Evolutionary conservation across 1,284 basidiomycete species (phyloP).

Genomic region (Termitomyces sp.): DNA sequence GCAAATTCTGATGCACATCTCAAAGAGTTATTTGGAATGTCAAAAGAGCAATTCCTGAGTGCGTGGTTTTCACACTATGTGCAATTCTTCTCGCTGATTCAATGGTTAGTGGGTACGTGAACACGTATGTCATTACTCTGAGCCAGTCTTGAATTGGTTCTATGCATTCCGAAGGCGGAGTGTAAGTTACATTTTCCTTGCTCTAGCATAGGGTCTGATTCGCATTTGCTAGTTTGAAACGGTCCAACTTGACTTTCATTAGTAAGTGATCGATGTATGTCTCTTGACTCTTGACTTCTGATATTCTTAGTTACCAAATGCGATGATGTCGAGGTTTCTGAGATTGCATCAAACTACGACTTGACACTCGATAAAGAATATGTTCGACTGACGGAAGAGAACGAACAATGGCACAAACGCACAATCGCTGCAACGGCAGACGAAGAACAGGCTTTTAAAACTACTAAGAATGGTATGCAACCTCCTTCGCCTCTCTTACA

Average conservation of each 20-base stretch:
- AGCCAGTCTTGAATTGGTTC: no score
- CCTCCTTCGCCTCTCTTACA: no score
- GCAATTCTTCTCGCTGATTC: no score
- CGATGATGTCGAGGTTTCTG: background rate
- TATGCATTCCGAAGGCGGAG: background rate
- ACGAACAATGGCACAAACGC: background rate
- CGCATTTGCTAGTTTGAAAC: background rate
- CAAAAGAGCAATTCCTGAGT: constrained; percentile 2
- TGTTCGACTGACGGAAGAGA: background rate
- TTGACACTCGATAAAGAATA: background rate
- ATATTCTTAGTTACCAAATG: background rate
- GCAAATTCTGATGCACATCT: background rate
- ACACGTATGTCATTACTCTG: no score
- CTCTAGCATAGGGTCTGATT: background rate
- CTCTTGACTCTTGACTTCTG: background rate
- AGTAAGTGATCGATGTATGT: no score
- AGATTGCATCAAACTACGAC: background rate
- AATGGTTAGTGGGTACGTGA: constrained; percentile 3
- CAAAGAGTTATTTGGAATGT: constrained; percentile 2
- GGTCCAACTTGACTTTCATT: constrained; percentile 5
- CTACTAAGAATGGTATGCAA: no score
- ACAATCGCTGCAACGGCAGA: background rate
- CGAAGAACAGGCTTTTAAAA: background rate
- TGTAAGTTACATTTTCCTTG: background rate
- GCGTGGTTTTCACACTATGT: background rate